Percentiles rank a stretch among this genome's conserved stretches.
These are phyloP conservation scores for Maudiozyma humilis DNA, from an alignment of 1,139 yeast species.

Conservation along the genomic window DNA sequence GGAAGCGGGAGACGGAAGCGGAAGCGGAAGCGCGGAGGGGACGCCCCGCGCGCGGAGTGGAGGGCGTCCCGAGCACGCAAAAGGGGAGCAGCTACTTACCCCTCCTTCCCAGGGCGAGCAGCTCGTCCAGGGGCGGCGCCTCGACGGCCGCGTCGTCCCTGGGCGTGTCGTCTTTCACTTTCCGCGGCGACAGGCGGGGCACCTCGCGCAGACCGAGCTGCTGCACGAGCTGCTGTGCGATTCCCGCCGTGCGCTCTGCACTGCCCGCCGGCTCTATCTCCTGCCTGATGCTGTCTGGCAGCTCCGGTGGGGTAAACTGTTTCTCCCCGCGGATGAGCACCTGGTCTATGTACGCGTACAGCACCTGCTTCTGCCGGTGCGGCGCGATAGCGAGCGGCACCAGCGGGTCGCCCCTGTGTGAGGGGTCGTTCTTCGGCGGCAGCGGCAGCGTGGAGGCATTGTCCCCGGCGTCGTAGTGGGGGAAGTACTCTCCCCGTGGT, in stretches of 20 bases:
- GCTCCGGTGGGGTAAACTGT: slow-evolving; percentile 17
- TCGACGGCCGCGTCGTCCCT: background rate
- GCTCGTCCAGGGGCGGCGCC: slow-evolving; percentile 20
- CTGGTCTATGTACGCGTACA: slow-evolving; percentile 25
- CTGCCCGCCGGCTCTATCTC: slow-evolving; percentile 14
- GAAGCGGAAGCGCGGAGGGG: too few relatives aligned
- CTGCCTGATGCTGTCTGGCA: slow-evolving; percentile 12
- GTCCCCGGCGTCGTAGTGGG: slow-evolving; percentile 6
- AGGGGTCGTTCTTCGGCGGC: slow-evolving; percentile 9
- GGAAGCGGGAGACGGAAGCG: too few relatives aligned
- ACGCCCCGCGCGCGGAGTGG: too few relatives aligned
- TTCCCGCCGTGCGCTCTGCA: background rate
- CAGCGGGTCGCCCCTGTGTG: slow-evolving; percentile 15
- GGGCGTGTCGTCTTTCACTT: slow-evolving; percentile 4
- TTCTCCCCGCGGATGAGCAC: slow-evolving; percentile 4
- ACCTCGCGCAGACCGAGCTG: too few relatives aligned
- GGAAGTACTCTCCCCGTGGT: slow-evolving; percentile 13
- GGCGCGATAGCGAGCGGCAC: slow-evolving; percentile 21
- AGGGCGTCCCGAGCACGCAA: too few relatives aligned
- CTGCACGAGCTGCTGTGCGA: too few relatives aligned
- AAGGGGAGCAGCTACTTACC: too few relatives aligned
- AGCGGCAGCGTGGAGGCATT: slow-evolving; percentile 17
- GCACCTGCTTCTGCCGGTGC: slow-evolving; percentile 22
- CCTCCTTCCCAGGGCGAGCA: slow-evolving; percentile 16
- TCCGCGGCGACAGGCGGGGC: too few relatives aligned